These are phyloP conservation scores for Teratosphaeria viscida DNA, from an alignment of 2,329 filamentous ascomycete species.

Conservation along the genomic window DNA sequence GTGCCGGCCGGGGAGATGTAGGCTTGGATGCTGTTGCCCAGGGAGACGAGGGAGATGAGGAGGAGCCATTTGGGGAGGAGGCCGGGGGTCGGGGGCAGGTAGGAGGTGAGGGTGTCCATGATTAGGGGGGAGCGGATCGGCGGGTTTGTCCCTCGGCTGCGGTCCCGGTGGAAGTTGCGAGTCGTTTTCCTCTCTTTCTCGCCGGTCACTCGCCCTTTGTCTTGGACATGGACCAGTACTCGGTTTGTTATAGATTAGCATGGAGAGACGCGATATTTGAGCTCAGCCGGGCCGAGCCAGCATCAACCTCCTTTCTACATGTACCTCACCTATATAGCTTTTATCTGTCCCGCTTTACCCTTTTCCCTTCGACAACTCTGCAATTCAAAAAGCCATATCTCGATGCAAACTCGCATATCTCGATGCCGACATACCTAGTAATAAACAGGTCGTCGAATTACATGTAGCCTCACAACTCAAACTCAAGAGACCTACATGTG, in stretches of 20 bases:
- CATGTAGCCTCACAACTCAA: too few species aligned
- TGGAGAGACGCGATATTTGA: slow-evolving; percentile 2
- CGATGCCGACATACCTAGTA: too few species aligned
- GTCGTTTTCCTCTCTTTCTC: not conserved
- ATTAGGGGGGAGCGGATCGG: not conserved
- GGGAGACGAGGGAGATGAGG: slow-evolving; percentile 65
- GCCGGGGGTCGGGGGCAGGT: slow-evolving; percentile 38
- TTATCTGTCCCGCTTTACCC: too few species aligned
- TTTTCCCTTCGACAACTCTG: too few species aligned
- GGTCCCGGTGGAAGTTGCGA: not conserved
- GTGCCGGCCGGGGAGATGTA: slow-evolving; percentile 73
- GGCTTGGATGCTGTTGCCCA: slow-evolving; percentile 77
- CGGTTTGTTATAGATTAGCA: not conserved
- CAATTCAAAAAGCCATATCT: too few species aligned
- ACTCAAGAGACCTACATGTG: too few species aligned
- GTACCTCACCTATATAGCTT: not conserved
- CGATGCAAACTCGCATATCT: too few species aligned
- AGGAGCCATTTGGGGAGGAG: slow-evolving; percentile 56
- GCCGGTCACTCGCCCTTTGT: not conserved
- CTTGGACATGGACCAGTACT: not conserved
- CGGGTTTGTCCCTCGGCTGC: not conserved
- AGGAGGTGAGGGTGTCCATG: slow-evolving; percentile 20
- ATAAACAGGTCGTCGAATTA: too few species aligned
- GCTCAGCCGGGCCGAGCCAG: not conserved
- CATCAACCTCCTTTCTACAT: not conserved